These are phyloP conservation scores for Candida glaebosa DNA, from an alignment of 805 yeast species.

Conservation along the genomic window DNA sequence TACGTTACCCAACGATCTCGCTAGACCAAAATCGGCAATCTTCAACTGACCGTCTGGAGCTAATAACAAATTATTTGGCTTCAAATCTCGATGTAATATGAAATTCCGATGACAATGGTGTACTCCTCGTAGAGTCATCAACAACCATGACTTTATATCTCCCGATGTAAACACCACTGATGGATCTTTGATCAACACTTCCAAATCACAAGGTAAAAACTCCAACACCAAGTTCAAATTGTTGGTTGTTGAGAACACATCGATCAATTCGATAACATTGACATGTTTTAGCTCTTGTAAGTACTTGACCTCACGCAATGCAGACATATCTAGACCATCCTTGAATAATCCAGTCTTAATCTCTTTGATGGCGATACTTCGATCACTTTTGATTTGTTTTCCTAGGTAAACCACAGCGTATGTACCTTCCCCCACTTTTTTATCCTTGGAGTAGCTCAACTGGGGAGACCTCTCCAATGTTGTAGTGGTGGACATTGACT, in stretches of 20 bases:
- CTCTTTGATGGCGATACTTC: conserved; percentile 87
- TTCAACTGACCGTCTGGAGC: conserved; percentile 87
- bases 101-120: conserved; percentile 94
- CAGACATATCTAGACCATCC: conserved; percentile 97
- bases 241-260: conserved; percentile 69
- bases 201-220: conserved; percentile 83
- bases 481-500: conserved; percentile 2
- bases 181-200: conserved; percentile 80
- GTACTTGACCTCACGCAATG: conserved; percentile 88
- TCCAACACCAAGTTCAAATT: conserved; percentile 86
- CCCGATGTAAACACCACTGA: conserved; percentile 73
- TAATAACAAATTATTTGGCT: conserved; percentile 84
- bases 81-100: conserved; percentile 87
- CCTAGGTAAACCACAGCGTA: conserved; percentile 96
- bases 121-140: conserved; percentile 92
- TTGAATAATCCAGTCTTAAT: conserved; percentile 92
- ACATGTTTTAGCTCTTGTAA: conserved; percentile 68
- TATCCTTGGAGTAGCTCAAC: conserved; percentile 49
- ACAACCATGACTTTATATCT: conserved; percentile 88
- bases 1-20: conserved; percentile 74
- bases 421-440: conserved; percentile 97
- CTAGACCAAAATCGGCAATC: conserved; percentile 96
- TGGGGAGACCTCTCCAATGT: conserved; percentile 6
- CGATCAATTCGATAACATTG: conserved; percentile 83
- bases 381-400: conserved; percentile 47